phyloP scores from a whole-genome alignment of 805 yeast genomes.

The Kazachstania africana region DNA sequence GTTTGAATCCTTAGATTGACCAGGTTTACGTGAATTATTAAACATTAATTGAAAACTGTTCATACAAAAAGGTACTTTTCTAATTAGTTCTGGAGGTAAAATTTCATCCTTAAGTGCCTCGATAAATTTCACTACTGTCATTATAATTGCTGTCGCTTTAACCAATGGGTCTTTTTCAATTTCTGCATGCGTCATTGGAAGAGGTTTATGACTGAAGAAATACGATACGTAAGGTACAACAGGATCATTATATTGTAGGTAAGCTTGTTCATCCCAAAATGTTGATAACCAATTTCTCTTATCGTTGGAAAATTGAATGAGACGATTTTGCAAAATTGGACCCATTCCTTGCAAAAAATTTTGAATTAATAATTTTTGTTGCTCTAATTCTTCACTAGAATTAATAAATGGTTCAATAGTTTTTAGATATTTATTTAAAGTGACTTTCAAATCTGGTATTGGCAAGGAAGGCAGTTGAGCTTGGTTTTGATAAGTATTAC shows the following conservation, averaged over 20 bases:
- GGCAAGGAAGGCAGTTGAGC: slow-evolving; percentile 71
- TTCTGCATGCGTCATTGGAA: slow-evolving; percentile 27
- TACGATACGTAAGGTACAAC: slow-evolving; percentile 91
- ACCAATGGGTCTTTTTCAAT: slow-evolving; percentile 53
- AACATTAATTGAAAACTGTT: slow-evolving; percentile 85
- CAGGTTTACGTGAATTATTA: slow-evolving; percentile 78
- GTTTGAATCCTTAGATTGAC: slow-evolving; percentile 48
- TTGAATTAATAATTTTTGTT: slow-evolving; percentile 43
- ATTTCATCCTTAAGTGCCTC: slow-evolving; percentile 55
- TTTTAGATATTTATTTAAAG: slow-evolving; percentile 56
- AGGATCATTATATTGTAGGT: slow-evolving; percentile 83
- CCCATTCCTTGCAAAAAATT: slow-evolving; percentile 64
- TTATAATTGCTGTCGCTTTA: slow-evolving; percentile 67
- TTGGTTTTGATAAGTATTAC: slow-evolving; percentile 64
- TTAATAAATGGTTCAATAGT: slow-evolving; percentile 60
- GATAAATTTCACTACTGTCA: slow-evolving; percentile 58
- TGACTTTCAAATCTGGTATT: slow-evolving; percentile 68
- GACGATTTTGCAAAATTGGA: slow-evolving; percentile 53
- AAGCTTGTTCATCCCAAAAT: slow-evolving; percentile 92
- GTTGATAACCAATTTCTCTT: slow-evolving; percentile 80
- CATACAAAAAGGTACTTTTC: slow-evolving; percentile 85
- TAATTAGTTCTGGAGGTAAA: slow-evolving; percentile 68
- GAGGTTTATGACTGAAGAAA: slow-evolving; percentile 72
- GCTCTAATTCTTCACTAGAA: slow-evolving; percentile 34
- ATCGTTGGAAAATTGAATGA: slow-evolving; percentile 41